phyloP scores from a whole-genome alignment of 2,329 filamentous ascomycete species.

The Penicillium sumatraense region DNA sequence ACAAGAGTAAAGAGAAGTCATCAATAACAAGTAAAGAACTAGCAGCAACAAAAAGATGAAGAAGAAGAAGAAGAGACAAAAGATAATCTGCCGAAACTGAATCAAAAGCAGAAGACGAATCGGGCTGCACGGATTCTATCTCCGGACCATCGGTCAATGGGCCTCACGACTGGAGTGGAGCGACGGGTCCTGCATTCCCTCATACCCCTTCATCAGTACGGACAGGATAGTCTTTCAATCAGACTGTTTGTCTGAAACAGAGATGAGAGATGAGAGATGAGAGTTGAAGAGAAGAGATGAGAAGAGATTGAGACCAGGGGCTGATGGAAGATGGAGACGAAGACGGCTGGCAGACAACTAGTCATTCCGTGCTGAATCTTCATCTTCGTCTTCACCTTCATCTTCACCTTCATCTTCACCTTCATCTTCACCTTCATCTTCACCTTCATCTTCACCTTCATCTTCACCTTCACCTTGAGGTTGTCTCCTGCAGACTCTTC shows the following conservation, averaged over 20 bases:
- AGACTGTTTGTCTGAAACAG: too few relatives aligned
- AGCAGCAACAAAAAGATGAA: background rate
- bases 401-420: too few relatives aligned
- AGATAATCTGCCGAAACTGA: background rate
- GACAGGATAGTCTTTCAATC: background rate
- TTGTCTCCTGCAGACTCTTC: background rate
- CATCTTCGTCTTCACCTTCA: too few relatives aligned
- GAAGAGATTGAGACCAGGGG: too few relatives aligned
- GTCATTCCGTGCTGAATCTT: too few relatives aligned
- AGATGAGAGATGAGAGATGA: too few relatives aligned
- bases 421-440: too few relatives aligned
- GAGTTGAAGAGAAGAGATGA: too few relatives aligned
- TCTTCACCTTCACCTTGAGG: background rate
- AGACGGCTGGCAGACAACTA: too few relatives aligned
- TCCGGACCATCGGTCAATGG: conserved; percentile 22
- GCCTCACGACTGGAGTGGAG: conserved; percentile 13
- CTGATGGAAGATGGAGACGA: too few relatives aligned
- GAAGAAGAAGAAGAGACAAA: background rate
- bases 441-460: background rate
- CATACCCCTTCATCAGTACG: background rate
- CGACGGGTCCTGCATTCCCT: conserved; percentile 1
- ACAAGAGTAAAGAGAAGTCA: background rate
- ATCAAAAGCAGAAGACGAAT: too few relatives aligned
- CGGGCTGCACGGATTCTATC: conserved; percentile 24
- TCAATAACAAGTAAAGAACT: too few relatives aligned